Evolutionary conservation across 306 rosid species (phyloP).

Genomic region (Rosa lucieae): DNA sequence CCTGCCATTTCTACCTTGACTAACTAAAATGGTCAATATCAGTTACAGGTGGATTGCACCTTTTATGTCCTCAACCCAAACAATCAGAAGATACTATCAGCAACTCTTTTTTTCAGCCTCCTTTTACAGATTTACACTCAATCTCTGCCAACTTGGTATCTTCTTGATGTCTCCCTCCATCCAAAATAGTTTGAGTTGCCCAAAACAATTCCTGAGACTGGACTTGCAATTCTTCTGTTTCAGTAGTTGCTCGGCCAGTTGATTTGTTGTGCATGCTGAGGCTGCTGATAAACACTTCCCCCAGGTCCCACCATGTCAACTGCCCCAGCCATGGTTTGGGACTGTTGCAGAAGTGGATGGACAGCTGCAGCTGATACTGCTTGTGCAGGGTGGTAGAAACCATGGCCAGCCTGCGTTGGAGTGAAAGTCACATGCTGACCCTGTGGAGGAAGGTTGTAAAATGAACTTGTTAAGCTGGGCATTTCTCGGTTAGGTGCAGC

Average conservation of each 20-base stretch:
- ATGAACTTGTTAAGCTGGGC: slow-evolving; percentile 69
- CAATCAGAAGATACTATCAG: slow-evolving; percentile 66
- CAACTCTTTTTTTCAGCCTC: slow-evolving; percentile 44
- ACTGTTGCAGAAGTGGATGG: slow-evolving; percentile 93
- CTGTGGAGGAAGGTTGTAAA: slow-evolving; percentile 87
- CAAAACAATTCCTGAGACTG: slow-evolving; percentile 43
- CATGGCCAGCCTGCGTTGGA: slow-evolving; percentile 89
- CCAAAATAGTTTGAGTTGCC: slow-evolving; percentile 57
- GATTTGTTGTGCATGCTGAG: slow-evolving; percentile 87
- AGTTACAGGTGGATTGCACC: slow-evolving; percentile 78
- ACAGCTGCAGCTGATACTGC: slow-evolving; percentile 72
- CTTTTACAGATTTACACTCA: slow-evolving; percentile 46
- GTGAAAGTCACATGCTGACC: slow-evolving; percentile 82
- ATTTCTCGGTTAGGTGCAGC: slow-evolving; percentile 93
- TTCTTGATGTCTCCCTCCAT: slow-evolving; percentile 42
- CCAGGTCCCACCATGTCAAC: slow-evolving; percentile 96
- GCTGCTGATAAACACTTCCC: slow-evolving; percentile 84
- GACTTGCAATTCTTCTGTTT: slow-evolving; percentile 41
- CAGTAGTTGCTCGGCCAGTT: slow-evolving; percentile 96
- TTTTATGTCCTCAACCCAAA: slow-evolving; percentile 72
- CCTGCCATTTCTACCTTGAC: slow-evolving; percentile 66
- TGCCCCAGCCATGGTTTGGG: slow-evolving; percentile 90
- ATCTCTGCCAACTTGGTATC: slow-evolving; percentile 45
- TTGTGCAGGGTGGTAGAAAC: slow-evolving; percentile 93
- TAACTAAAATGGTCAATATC: slow-evolving; percentile 71